A percentile compares a stretch with the other conserved stretches of the same genome.
These are phyloP conservation scores for Melanopsichium pennsylvanicum DNA, from an alignment of 1,284 basidiomycete genomes.

Conservation along the genomic window DNA sequence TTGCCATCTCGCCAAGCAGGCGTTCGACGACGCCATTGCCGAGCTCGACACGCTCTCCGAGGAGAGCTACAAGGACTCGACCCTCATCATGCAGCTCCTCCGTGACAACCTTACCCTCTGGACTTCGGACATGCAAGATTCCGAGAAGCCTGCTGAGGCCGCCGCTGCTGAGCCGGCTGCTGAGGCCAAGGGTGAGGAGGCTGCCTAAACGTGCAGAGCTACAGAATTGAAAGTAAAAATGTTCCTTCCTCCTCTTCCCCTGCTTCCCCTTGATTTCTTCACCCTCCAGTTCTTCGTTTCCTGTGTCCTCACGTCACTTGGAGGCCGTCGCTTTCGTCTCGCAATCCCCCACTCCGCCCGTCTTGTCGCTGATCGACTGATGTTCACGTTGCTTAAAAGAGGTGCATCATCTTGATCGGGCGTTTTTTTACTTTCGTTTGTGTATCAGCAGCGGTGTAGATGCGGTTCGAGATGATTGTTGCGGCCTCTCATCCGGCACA, in stretches of 20 bases:
- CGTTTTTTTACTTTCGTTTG: neutral
- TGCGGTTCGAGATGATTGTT: neutral
- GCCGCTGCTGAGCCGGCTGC: slow-evolving; percentile 57
- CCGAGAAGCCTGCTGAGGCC: slow-evolving; percentile 65
- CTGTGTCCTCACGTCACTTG: slow-evolving; percentile 28
- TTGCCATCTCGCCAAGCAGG: slow-evolving; percentile 99
- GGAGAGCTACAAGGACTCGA: slow-evolving; percentile 95
- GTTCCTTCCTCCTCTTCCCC: slow-evolving; percentile 6
- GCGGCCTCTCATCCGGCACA: too few species aligned
- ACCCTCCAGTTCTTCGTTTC: slow-evolving; percentile 17
- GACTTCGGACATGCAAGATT: slow-evolving; percentile 87
- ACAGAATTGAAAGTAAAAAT: slow-evolving; percentile 40
- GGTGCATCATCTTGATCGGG: slow-evolving; percentile 8
- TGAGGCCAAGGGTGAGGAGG: slow-evolving; percentile 64
- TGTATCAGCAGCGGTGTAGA: neutral
- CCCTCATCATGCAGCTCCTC: slow-evolving; percentile 97
- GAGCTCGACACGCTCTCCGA: slow-evolving; percentile 99
- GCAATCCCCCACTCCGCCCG: slow-evolving; percentile 14
- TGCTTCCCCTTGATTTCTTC: slow-evolving; percentile 1
- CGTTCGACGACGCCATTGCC: slow-evolving; percentile 98
- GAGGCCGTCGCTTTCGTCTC: slow-evolving; percentile 46
- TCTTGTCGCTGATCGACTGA: slow-evolving; percentile 10
- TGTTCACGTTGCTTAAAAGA: slow-evolving; percentile 15
- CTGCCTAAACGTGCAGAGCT: slow-evolving; percentile 53
- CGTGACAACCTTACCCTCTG: slow-evolving; percentile 95